phyloP scores from a whole-genome alignment of 805 yeast species.

The Ogataea trehaloabstinens region DNA sequence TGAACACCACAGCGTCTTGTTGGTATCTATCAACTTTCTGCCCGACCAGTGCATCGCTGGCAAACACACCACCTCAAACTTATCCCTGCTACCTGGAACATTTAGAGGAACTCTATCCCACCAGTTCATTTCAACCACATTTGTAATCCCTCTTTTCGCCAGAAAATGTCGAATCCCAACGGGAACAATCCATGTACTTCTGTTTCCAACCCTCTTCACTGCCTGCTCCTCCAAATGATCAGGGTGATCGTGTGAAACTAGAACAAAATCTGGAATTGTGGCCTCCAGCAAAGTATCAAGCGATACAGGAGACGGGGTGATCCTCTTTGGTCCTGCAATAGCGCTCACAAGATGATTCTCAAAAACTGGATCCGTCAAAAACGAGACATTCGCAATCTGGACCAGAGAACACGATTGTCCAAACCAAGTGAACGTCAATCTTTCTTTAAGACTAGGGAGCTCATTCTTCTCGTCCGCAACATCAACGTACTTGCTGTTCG shows the following conservation, averaged over 20 bases:
- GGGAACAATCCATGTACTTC: conserved; percentile 83
- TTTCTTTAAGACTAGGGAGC: conserved; percentile 38
- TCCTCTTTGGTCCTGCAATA: conserved; percentile 76
- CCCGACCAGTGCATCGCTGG: conserved; percentile 99
- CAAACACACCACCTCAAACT: conserved; percentile 78
- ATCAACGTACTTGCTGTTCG: conserved; percentile 18
- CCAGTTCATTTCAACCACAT: conserved; percentile 83
- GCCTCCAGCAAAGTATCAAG: conserved; percentile 46
- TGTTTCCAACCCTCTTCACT: conserved; percentile 54
- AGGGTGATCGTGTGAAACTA: conserved; percentile 94
- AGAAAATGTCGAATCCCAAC: conserved; percentile 66
- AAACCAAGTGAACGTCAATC: conserved; percentile 80
- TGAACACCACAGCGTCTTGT: conserved; percentile 85
- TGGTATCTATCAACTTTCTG: conserved; percentile 73
- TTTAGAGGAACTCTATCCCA: conserved; percentile 66
- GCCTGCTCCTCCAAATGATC: conserved; percentile 81
- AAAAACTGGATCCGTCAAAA: conserved; percentile 86
- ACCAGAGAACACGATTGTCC: conserved; percentile 87
- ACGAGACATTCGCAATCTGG: conserved; percentile 67
- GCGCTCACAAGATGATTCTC: conserved; percentile 59
- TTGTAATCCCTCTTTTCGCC: conserved; percentile 54
- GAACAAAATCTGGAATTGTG: conserved; percentile 57
- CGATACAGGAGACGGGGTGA: conserved; percentile 72
- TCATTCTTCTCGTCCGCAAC: conserved; percentile 2
- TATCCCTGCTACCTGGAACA: conserved; percentile 34